Conservation (phyloP, 768 basidiomycete genomes). For the Boletus rubescentipes region DNA sequence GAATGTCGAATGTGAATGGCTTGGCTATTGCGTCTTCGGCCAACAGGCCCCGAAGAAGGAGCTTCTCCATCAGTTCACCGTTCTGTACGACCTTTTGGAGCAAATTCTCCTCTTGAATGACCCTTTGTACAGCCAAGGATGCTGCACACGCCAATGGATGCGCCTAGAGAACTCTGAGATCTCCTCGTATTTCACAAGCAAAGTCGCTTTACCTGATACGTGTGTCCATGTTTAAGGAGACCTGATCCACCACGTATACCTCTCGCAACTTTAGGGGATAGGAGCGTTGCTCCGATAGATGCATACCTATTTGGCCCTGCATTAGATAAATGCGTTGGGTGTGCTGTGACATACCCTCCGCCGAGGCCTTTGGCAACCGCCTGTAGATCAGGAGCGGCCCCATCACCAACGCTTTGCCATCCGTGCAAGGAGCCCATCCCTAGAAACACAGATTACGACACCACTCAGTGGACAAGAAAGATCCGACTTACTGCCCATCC, state of each 20-base stretch:
- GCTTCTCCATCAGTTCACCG: conserved; percentile 57
- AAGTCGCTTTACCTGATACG: conserved; percentile 59
- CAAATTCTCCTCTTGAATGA: conserved; percentile 68
- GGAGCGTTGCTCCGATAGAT: conserved; percentile 77
- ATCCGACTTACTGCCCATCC: conserved; percentile 73
- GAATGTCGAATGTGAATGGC: conserved; percentile 74
- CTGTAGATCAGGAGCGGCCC: conserved; percentile 78
- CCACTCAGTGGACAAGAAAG: not conserved
- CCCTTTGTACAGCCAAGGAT: conserved; percentile 76
- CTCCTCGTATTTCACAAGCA: not conserved
- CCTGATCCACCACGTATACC: conserved; percentile 70
- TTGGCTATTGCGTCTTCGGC: conserved; percentile 56
- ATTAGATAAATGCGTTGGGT: conserved; percentile 1
- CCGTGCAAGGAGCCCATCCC: conserved; percentile 87
- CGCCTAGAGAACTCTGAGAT: conserved; percentile 40
- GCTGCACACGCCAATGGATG: conserved; percentile 79
- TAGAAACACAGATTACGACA: conserved; percentile 26
- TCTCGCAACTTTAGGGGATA: conserved; percentile 68
- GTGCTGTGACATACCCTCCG: conserved; percentile 60
- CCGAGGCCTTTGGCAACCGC: conserved; percentile 89
- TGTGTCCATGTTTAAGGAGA: conserved; percentile 82
- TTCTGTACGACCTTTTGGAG: conserved; percentile 59
- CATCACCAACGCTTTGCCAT: conserved; percentile 83
- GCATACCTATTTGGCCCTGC: conserved; percentile 55
- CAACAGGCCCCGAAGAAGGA: conserved; percentile 55